Base-by-base conservation (phyloP, 805 yeast genomes). In the Saturnispora besseyi region DNA sequence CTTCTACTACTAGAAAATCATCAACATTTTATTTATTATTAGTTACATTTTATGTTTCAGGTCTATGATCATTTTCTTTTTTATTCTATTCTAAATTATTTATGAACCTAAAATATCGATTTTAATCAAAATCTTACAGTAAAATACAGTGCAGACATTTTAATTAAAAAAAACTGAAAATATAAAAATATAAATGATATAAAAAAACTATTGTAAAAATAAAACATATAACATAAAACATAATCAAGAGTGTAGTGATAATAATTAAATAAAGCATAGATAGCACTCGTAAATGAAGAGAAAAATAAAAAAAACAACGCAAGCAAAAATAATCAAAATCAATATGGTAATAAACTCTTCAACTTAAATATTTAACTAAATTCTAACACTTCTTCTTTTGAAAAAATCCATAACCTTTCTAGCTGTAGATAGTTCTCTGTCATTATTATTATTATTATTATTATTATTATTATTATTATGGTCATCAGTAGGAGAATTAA, bases 401-500 rank as follows among this genome's bases (percentile, higher is more conserved):
- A 84, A 83, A 62, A 84, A 84, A 63, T 83, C 90, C 75, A 84
- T 78, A 9, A 84, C 89, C 58, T 79, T 80, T 61, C 81, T 79
- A 5, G 93, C 88, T 2, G 93, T 83, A 44, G 89, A 81, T 21
- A 81, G 79, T 56, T 81, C 87, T 56, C 76, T 79, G 53, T 70
- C 64, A 36, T 49, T 51, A 64, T 58, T 36, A 36, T 15, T 18
- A 22, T 36, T 36, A 18, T 60, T 44, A 30, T 38, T 44, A 30
- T 38, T 33, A 31, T 44, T 50, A 57, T 26, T 26, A 26, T 26
- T 26, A 31, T 44, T 50, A 57, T 26, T 26, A 26, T 26, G 6
- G 29, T 50, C 33, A 11, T 24, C 43, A 26, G 4, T 34, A 18
- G n/a, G 12, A n/a, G 41, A 11, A n/a, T 36, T 44, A 21, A 21